Conservation (phyloP, 2,329 filamentous ascomycete genomes). For the Talaromyces sp. region DNA sequence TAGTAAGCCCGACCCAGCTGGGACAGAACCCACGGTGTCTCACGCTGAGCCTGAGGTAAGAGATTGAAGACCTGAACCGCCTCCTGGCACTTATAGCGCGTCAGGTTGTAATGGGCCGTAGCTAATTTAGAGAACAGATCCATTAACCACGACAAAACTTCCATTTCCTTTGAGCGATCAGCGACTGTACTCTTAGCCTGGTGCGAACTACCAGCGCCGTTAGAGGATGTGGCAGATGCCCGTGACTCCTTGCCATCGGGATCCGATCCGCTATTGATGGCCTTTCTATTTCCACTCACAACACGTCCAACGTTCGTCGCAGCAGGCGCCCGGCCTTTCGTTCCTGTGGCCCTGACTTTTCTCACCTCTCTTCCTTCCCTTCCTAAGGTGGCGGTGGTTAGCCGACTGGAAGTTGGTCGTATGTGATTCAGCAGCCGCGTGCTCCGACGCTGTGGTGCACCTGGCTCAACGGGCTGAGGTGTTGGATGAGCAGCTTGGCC, state of each 20-base stretch:
- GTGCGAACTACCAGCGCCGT: slow-evolving; percentile 23
- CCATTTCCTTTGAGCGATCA: slow-evolving; percentile 63
- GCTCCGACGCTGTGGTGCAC: slow-evolving; percentile 62
- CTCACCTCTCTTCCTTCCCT: slow-evolving; percentile 69
- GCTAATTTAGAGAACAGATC: slow-evolving; percentile 79
- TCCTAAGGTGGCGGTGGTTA: slow-evolving; percentile 56
- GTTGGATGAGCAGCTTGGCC: slow-evolving; percentile 60
- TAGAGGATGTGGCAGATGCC: slow-evolving; percentile 27
- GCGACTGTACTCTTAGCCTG: slow-evolving; percentile 28
- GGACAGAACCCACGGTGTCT: slow-evolving; percentile 88
- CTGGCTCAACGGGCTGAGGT: slow-evolving; percentile 58
- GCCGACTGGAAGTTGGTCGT: slow-evolving; percentile 59
- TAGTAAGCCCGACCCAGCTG: slow-evolving; percentile 88
- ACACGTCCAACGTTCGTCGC: slow-evolving; percentile 73
- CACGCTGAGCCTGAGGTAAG: slow-evolving; percentile 68
- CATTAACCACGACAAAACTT: slow-evolving; percentile 70
- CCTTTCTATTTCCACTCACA: slow-evolving; percentile 85
- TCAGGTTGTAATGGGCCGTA: slow-evolving; percentile 70
- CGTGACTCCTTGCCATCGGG: slow-evolving; percentile 60
- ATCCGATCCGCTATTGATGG: slow-evolving; percentile 53
- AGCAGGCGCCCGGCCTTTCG: slow-evolving; percentile 60
- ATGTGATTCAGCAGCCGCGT: slow-evolving; percentile 67
- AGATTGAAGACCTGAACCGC: slow-evolving; percentile 68
- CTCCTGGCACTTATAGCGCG: slow-evolving; percentile 71
- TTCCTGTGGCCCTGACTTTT: slow-evolving; percentile 72